Evolutionary conservation across 352 stramenopile species (phyloP).

Genomic region (Phytophthora vignae): DNA sequence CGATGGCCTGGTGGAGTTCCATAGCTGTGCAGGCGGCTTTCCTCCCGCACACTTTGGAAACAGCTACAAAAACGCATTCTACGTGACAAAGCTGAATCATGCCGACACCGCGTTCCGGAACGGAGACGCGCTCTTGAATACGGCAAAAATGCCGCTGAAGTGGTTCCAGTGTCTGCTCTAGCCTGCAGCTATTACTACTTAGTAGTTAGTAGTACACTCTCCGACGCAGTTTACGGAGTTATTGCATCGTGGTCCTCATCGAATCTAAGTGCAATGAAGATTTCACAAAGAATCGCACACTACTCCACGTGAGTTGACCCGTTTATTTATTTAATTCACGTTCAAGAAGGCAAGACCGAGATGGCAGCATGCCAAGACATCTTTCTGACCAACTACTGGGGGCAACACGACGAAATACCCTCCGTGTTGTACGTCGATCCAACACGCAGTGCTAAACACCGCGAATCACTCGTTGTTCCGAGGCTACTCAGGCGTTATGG

Average conservation of each 20-base stretch:
- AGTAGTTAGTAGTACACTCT: too few species aligned
- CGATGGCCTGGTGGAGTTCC: constrained; percentile 53
- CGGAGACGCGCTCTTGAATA: constrained; percentile 51
- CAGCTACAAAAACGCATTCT: constrained; percentile 50
- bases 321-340: constrained; percentile 34
- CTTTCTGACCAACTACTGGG: constrained; percentile 29
- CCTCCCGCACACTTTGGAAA: constrained; percentile 33
- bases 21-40: constrained; percentile 50
- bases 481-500: constrained; percentile 10
- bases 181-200: neutral
- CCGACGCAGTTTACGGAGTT: too few species aligned
- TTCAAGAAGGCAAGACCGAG: constrained; percentile 17
- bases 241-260: too few species aligned
- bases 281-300: too few species aligned
- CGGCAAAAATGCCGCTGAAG: constrained; percentile 61
- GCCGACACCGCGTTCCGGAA: constrained; percentile 55
- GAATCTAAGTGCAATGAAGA: too few species aligned
- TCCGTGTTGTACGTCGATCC: constrained; percentile 32
- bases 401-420: constrained; percentile 35
- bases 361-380: constrained; percentile 18
- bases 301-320: too few species aligned
- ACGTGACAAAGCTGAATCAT: constrained; percentile 45
- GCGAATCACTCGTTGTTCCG: constrained; percentile 38
- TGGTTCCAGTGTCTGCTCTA: constrained; percentile 77
- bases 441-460: constrained; percentile 41